Conservation (phyloP, 148 eudicot genomes). For the Silene uniflora region DNA sequence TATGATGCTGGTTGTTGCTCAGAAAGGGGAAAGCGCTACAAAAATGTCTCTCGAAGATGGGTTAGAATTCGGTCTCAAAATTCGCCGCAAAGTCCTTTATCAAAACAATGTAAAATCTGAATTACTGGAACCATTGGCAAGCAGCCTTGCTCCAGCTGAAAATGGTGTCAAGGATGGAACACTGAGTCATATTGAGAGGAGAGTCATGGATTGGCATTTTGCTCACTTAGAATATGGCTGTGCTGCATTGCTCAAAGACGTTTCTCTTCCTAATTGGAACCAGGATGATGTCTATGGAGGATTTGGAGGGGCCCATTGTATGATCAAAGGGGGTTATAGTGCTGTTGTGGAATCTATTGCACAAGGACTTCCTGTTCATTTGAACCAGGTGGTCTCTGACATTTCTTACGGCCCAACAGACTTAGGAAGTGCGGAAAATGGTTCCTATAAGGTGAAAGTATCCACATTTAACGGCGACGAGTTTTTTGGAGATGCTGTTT, state of each 20-base stretch:
- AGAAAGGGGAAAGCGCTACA: constrained; percentile 74
- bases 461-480: constrained; percentile 61
- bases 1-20: constrained; percentile 76
- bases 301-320: constrained; percentile 99
- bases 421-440: constrained; percentile 25
- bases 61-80: constrained; percentile 77
- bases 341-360: constrained; percentile 84
- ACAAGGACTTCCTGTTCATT: constrained; percentile 65
- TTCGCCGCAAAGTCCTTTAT: constrained; percentile 44
- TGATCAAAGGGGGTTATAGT: constrained; percentile 98
- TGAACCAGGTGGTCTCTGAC: constrained; percentile 74
- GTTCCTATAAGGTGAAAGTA: constrained; percentile 55
- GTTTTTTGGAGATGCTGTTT: constrained; percentile 78
- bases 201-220: constrained; percentile 99
- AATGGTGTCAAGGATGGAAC: constrained; percentile 34
- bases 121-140: constrained; percentile 23
- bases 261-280: constrained; percentile 97
- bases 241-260: constrained; percentile 87
- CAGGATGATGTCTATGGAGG: constrained; percentile 99
- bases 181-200: constrained; percentile 92
- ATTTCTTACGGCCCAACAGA: constrained; percentile 44
- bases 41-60: constrained; percentile 97
- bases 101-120: constrained; percentile 27
- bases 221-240: constrained; percentile 98
- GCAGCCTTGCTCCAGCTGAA: constrained; percentile 23